phyloP scores from a whole-genome alignment of 306 rosid species.

The Inga oerstediana region DNA sequence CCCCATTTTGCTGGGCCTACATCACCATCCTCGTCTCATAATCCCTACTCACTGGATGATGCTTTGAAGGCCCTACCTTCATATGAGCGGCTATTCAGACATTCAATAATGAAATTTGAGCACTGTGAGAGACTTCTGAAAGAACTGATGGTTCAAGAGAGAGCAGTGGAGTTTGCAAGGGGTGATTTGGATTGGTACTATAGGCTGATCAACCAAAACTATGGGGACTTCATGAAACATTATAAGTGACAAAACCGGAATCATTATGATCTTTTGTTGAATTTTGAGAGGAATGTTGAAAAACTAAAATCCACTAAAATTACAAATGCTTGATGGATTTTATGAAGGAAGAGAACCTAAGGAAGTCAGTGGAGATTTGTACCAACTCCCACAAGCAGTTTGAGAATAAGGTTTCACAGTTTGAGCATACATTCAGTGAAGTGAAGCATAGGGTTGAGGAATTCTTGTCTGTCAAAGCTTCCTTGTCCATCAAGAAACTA shows the following conservation, averaged over 20 bases:
- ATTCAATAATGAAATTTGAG: constrained; percentile 59
- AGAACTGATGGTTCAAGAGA: constrained; percentile 90
- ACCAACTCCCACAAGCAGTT: constrained; percentile 80
- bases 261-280: constrained; percentile 78
- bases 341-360: constrained; percentile 81
- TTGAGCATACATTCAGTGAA: constrained; percentile 64
- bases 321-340: constrained; percentile 82
- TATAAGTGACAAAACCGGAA: constrained; percentile 63
- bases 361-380: constrained; percentile 79
- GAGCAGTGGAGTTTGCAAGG: constrained; percentile 86
- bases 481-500: constrained; percentile 50
- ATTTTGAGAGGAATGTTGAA: constrained; percentile 74
- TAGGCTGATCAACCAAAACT: constrained; percentile 70
- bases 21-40: constrained; percentile 62
- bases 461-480: constrained; percentile 58
- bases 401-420: constrained; percentile 80
- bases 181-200: constrained; percentile 82
- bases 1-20: constrained; percentile 54
- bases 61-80: constrained; percentile 92
- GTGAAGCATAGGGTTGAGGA: constrained; percentile 71
- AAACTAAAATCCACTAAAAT: constrained; percentile 65
- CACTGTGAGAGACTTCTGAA: constrained; percentile 76
- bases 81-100: constrained; percentile 72
- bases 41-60: constrained; percentile 83
- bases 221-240: constrained; percentile 79